These are phyloP conservation scores for Beauveria bassiana DNA, from an alignment of 2,329 filamentous ascomycete genomes.

Conservation along the genomic window DNA sequence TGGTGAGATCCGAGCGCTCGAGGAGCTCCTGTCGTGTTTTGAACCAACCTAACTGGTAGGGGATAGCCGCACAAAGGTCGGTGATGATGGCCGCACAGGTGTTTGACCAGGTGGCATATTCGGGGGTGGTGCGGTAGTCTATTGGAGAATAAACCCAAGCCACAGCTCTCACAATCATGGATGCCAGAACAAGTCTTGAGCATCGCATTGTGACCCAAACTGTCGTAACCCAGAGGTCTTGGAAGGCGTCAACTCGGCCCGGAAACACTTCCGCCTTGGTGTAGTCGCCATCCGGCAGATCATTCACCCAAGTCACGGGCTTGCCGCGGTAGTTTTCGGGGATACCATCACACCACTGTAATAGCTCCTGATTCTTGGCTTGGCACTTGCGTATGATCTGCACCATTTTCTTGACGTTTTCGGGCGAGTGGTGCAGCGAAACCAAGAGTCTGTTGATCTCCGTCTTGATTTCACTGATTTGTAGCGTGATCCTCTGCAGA, in stretches of 20 bases:
- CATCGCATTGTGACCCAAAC: conserved; percentile 50
- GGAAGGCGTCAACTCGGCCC: conserved; percentile 52
- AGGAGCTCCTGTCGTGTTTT: conserved; percentile 35
- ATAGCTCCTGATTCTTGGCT: conserved; percentile 42
- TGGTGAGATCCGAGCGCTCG: conserved; percentile 31
- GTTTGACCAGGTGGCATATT: conserved; percentile 48
- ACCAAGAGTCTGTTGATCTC: conserved; percentile 45
- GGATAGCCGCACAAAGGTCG: conserved; percentile 54
- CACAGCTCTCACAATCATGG: conserved; percentile 49
- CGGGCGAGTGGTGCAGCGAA: conserved; percentile 35
- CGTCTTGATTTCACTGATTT: conserved; percentile 46
- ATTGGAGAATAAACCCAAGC: conserved; percentile 54
- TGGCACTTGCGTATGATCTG: conserved; percentile 45
- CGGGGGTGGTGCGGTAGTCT: conserved; percentile 55
- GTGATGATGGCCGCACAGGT: conserved; percentile 45
- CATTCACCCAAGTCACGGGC: conserved; percentile 50
- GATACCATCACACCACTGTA: conserved; percentile 42
- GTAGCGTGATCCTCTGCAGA: conserved; percentile 46
- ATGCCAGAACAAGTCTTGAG: conserved; percentile 46
- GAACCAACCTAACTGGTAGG: conserved; percentile 55
- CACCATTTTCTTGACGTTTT: conserved; percentile 42
- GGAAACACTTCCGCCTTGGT: conserved; percentile 48
- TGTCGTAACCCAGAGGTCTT: conserved; percentile 50
- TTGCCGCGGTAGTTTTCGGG: conserved; percentile 43
- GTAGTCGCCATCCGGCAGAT: conserved; percentile 44